Evolutionary conservation across 768 basidiomycete species (phyloP), one percentile per base, ranked within the genome.

Genomic region (Lentinula sp.): DNA sequence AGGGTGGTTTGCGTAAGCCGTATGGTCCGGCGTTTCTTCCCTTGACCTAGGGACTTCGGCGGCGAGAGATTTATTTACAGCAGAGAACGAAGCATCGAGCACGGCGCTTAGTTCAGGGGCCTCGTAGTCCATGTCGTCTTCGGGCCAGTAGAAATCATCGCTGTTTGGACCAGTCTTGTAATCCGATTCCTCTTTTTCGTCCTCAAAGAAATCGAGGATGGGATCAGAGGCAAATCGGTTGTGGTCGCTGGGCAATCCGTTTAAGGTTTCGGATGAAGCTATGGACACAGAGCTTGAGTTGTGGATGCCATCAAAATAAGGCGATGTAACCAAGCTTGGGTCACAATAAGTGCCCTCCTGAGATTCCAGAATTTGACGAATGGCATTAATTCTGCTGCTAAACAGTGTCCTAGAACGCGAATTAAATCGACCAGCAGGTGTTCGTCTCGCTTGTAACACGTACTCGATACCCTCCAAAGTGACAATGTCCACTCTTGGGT

Each of bases 131-230:
- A 45, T 50, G 39, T 64, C 60, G 35, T 79, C 79, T n/a, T 77
- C 77, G 49, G 73, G 75, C 79, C 83, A 85, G 37, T 79, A 75
- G 9, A 73, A 74, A 18, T 80, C 81, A 49, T 85, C 84, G 57
- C 75, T 77, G 41, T 72, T 74, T 33, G 65, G 67, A 46, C 69
- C 68, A 10, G 69, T 58, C 36, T 70, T 64, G 48, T 59, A 57
- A 9, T 64, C 16, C 9, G 48, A 49, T 6, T 20, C 48, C 20
- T 48, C 37, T 23, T 18, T 49, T 20, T 33, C 39, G 23, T 61
- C 60, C 23, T 37, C 43, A 16, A 20, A 18, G 12, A 33, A 43
- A 9, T 61, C 60, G 5, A 23, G 16, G 18, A 57, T 56, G n/a
- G 48, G 45, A 42, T 62, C 55, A 32, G 55, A 57, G n/a, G 41